Base-by-base conservation (phyloP, 75 land plant species). In the Cupressus sempervirens region DNA sequence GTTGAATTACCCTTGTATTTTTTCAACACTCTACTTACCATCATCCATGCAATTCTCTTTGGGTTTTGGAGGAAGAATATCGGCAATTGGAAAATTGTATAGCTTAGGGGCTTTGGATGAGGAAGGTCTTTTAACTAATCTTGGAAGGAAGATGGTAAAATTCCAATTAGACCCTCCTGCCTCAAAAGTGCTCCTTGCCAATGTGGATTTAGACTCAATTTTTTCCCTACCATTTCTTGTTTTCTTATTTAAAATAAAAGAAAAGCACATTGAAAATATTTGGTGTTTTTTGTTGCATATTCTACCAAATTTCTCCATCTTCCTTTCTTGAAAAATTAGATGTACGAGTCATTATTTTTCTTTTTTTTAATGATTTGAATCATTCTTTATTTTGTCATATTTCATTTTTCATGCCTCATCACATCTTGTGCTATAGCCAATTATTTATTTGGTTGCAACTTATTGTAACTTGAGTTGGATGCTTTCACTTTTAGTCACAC, bases 31-130 rank as follows among this genome's bases (percentile, higher is more conserved):
- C 83, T 97, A 82, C 86, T 97, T 43, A 97, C 93, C 36, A 97
- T 93, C 65, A 97, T 97, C 43, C 98, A 97, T 54, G 95, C 95
- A 13, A 95, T 97, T 82, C 91, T 95, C 94, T 7, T 96, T 96
- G 84, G 98, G 95, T 88, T 96, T 96, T 88, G n/a, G n/a, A 95
- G 93, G 97, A 97, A 96, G 82, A 94, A 97, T 95, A 26, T 95
- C 95, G 86, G 97, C 98, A 50, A 93, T 96, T 95, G 96, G 93
- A 70, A 97, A 95, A 83, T 92, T 96, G 4, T 95, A 92, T 83
- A 92, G 95, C 88, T 86, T 96, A 38, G 94, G 93, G 82, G 98
- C 98, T 76, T 84, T 96, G 68, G 98, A 96, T 90, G 98, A 95
- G 81, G 95, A 96, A 80, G 98, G 97, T 0, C 90, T 93, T 76